Conservation (phyloP, 139 green algal genomes). For the Picochlorum sp. region DNA sequence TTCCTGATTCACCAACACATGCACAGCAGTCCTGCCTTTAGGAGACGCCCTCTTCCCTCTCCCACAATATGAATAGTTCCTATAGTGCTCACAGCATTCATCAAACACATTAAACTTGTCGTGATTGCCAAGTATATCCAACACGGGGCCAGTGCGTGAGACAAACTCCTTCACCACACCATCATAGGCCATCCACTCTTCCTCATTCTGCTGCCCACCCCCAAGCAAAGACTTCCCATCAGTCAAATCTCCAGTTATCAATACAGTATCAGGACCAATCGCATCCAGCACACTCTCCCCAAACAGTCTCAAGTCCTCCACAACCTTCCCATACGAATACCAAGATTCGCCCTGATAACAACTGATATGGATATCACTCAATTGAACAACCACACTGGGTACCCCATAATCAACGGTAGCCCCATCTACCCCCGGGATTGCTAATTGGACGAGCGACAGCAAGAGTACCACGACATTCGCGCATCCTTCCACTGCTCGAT, state of each 20-base stretch:
- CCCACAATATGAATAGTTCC: no score
- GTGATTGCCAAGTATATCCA: constrained; percentile 66
- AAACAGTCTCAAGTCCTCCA: constrained; percentile 35
- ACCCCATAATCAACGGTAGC: no score
- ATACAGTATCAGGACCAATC: constrained; percentile 17
- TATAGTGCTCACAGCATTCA: no score
- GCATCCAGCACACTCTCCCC: constrained; percentile 15
- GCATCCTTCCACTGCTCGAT: no score
- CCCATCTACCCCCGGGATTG: no score
- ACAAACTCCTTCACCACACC: constrained; percentile 11
- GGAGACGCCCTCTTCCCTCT: no score
- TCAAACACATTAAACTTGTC: constrained; percentile 54
- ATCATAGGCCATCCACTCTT: constrained; percentile 39
- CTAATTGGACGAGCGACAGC: no score
- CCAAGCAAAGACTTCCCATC: constrained; percentile 40
- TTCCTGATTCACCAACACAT: no score
- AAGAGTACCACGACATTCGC: no score
- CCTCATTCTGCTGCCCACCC: constrained; percentile 27
- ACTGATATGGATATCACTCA: no score
- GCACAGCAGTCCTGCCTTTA: no score
- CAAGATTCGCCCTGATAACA: constrained; percentile 10
- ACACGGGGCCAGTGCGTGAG: constrained; percentile 6
- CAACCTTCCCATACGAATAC: constrained; percentile 36
- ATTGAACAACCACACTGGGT: constrained; percentile 11
- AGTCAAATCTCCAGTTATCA: constrained; percentile 52